Conservation (phyloP, 805 yeast species). For the Isabelozyma heimii region DNA sequence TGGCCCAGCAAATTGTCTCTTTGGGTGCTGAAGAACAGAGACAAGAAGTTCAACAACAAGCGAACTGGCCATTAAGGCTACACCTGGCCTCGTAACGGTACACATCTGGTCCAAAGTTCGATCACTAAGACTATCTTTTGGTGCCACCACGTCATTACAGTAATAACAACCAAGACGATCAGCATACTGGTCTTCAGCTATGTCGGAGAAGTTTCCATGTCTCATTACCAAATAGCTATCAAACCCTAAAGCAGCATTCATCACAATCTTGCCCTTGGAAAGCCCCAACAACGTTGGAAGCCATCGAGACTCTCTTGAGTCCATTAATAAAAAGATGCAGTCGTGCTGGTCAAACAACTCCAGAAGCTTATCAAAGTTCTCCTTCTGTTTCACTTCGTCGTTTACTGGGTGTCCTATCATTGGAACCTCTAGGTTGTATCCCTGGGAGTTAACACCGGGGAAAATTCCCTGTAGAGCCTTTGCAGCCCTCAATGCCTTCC, state of each 20-base stretch:
- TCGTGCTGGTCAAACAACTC: constrained; percentile 66
- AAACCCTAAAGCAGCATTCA: constrained; percentile 94
- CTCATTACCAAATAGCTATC: constrained; percentile 93
- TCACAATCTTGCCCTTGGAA: constrained; percentile 65
- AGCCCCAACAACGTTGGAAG: constrained; percentile 85
- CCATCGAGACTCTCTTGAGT: constrained; percentile 96
- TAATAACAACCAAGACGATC: constrained; percentile 83
- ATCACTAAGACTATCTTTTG: constrained; percentile 81
- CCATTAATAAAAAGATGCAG: constrained; percentile 78
- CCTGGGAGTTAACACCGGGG: constrained; percentile 70
- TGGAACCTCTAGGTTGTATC: constrained; percentile 73
- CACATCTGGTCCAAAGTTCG: constrained; percentile 97
- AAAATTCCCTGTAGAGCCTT: constrained; percentile 65
- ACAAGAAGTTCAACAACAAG: constrained; percentile 82
- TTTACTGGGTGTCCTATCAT: constrained; percentile 92
- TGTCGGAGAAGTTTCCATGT: constrained; percentile 58
- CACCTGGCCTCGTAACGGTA: constrained; percentile 97
- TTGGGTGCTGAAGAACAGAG: constrained; percentile 67
- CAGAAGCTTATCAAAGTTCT: constrained; percentile 52
- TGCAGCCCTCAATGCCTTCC: constrained; percentile 82
- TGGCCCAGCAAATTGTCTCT: constrained; percentile 38
- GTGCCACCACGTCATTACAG: constrained; percentile 95
- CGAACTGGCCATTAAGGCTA: constrained; percentile 83
- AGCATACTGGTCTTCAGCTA: constrained; percentile 14
- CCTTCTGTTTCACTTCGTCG: constrained; percentile 46